Base-by-base conservation (phyloP, 2,329 filamentous ascomycete species). In the Alternaria sp. region DNA sequence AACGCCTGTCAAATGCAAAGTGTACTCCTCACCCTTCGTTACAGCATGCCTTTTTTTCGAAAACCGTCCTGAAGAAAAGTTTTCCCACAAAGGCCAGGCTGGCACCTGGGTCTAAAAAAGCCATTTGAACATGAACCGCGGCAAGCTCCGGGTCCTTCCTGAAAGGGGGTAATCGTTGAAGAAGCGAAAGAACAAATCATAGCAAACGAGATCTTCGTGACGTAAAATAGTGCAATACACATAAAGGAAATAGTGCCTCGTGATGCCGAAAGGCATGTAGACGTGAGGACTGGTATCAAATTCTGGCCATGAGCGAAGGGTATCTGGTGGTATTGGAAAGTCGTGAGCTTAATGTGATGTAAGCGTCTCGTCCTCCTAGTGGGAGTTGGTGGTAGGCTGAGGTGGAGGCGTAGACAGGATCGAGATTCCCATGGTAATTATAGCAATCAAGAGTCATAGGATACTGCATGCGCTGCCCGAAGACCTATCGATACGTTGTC, bases 381-480 rank as follows among this genome's bases (percentile, higher is more conserved):
- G 11, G 23, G 43, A 21, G n/a, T 49, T 49, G 10, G 55, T 44
- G 23, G 53, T 11, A 32, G 28, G 19, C 30, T 32, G 25, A 46
- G 59, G 43, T 49, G 52, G 62, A 51, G 59, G 60, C n/a, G 65
- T 66, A 30, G 67, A 53, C 13, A 68, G 44, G 17, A 70, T 28
- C 21, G 71, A 67, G 46, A 74, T 47, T 55, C 65, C 61, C 28
- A 78, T 61, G 28, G 71, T 59, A 43, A 77, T 43, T 36, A 75
- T 59, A 46, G 65, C 65, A 26, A 71, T 67, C 44, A 68, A 50
- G 58, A 78, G 76, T 79, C 75, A 79, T 45, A 79, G 68, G 68
- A 79, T 77, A 47, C 68, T 77, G 64, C 76, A 79, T 28, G 73
- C 61, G 49, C 68, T 76, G 52, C 76, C 73, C 17, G 73, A 72